A percentile compares a stretch with the other conserved stretches of the same genome.
These are phyloP conservation scores for Ampelocalamus luodianensis DNA, from an alignment of 176 grass and related monocot genomes.

Conservation along the genomic window DNA sequence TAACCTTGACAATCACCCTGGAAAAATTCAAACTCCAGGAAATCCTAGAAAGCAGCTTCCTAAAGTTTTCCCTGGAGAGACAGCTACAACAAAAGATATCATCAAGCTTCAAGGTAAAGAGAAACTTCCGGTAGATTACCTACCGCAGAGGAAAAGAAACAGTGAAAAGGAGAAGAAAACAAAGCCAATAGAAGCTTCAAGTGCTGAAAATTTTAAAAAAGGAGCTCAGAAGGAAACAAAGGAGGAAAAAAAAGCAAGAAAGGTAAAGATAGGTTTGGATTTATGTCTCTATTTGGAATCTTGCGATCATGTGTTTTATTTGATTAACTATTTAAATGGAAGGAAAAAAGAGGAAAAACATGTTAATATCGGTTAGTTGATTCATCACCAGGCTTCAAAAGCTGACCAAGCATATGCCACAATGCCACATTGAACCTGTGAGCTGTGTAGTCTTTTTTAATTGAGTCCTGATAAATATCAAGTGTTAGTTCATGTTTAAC, in stretches of 20 bases:
- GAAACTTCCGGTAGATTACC: conserved; percentile 90
- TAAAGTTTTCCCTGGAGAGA: conserved; percentile 72
- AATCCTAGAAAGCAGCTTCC: conserved; percentile 61
- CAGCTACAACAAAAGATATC: conserved; percentile 57
- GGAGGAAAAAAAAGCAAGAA: conserved; percentile 96
- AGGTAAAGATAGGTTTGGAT: conserved; percentile 56
- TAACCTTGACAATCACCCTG: conserved; percentile 90
- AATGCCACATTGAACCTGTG: neutral
- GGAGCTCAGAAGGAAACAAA: conserved; percentile 68
- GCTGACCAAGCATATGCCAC: neutral
- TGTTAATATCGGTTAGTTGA: conserved; percentile 32
- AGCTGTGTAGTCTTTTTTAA: conserved; percentile 9
- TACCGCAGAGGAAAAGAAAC: conserved; percentile 75
- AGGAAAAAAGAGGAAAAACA: neutral
- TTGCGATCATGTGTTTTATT: neutral
- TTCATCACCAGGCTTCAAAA: conserved; percentile 14
- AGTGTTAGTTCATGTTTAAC: neutral
- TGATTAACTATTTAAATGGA: conserved; percentile 13
- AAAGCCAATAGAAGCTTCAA: conserved; percentile 37
- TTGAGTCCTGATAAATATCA: neutral
- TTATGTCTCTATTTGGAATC: conserved; percentile 7
- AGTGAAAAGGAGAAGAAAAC: conserved; percentile 66
- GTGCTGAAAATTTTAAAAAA: conserved; percentile 42
- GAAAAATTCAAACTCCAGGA: conserved; percentile 75
- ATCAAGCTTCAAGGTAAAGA: conserved; percentile 94